Evolutionary conservation across 768 basidiomycete species (phyloP), one percentile per base, ranked within the genome.

Genomic region (Kwoniella dendrophila): DNA sequence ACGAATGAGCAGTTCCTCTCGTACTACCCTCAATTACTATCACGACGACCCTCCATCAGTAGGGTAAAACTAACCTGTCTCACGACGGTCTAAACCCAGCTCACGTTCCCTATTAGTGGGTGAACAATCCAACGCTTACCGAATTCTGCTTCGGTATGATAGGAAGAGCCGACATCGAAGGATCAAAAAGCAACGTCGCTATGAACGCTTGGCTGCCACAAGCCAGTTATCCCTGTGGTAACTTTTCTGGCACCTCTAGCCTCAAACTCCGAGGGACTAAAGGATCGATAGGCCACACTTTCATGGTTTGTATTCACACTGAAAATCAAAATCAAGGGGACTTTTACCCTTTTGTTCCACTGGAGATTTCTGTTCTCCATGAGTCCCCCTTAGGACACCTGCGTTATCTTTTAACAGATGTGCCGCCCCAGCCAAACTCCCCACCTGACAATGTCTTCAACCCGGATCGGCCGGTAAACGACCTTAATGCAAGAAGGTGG

Each of bases 21-120:
- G 84, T 87, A 87, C 86, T 87, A 86, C 85, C 85, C 84, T 85
- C 84, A 85, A 87, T 86, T 87, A 86, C 85, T 85, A 83, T 87
- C 84, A 83, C 83, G 83, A 86, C 81, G 82, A 86, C 84, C 77
- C 84, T 84, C 83, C 86, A 87, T 86, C 85, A 86, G 85, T 86
- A 87, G 86, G 85, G 86, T 87, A 87, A 87, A 87, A 87, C 86
- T 87, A 87, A 87, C 86, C 86, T 87, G 85, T 87, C 86, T 59
- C 86, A 87, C 85, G 84, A 87, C 83, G 84, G 86, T 86, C 86
- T 86, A 87, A 87, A 86, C 85, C 85, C 85, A 86, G 86, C 68
- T 70, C 65, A 70, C 68, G 68, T 70, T 86, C 85, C 86, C 86
- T 86, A 86, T 86, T 86, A 83, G 83, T 84, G 86, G 86, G 85